Evolutionary conservation across 306 rosid genomes (phyloP).

Genomic region (Gynostemma pentaphyllum): DNA sequence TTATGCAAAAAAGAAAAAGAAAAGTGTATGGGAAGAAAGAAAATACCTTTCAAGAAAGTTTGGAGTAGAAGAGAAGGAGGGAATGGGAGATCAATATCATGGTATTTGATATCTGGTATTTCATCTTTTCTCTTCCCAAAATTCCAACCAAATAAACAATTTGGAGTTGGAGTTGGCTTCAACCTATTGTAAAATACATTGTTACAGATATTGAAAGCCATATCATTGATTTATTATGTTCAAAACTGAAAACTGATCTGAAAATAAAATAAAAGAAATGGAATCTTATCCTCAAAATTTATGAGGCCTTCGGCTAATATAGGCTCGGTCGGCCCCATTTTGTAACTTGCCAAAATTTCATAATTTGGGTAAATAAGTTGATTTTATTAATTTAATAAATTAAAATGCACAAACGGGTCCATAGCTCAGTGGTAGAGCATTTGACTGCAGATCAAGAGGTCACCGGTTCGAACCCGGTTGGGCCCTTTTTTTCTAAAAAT

Average conservation of each 20-base stretch:
- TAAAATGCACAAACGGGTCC: neutral
- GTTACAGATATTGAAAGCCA: constrained; percentile 46
- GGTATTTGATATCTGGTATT: constrained; percentile 45
- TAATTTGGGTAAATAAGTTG: neutral
- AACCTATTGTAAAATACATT: constrained; percentile 17
- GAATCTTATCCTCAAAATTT: constrained; percentile 22
- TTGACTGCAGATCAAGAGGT: constrained; percentile 7
- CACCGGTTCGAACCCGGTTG: constrained; percentile 7
- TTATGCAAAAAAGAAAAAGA: neutral
- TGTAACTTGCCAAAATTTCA: neutral
- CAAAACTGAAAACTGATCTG: neutral
- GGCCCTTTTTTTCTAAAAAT: no score
- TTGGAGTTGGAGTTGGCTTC: constrained; percentile 31
- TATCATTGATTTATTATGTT: constrained; percentile 21
- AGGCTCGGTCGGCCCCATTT: constrained; percentile 3
- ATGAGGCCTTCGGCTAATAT: neutral
- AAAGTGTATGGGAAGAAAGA: constrained; percentile 2
- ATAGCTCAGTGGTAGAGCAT: constrained; percentile 8
- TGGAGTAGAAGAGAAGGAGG: constrained; percentile 45
- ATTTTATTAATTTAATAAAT: no score
- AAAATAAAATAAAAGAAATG: neutral
- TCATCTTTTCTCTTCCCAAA: constrained; percentile 34
- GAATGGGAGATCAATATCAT: constrained; percentile 67
- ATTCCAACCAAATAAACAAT: constrained; percentile 66
- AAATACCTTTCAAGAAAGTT: constrained; percentile 58